phyloP scores from a whole-genome alignment of 805 yeast genomes.

The Candida glaebosa region DNA sequence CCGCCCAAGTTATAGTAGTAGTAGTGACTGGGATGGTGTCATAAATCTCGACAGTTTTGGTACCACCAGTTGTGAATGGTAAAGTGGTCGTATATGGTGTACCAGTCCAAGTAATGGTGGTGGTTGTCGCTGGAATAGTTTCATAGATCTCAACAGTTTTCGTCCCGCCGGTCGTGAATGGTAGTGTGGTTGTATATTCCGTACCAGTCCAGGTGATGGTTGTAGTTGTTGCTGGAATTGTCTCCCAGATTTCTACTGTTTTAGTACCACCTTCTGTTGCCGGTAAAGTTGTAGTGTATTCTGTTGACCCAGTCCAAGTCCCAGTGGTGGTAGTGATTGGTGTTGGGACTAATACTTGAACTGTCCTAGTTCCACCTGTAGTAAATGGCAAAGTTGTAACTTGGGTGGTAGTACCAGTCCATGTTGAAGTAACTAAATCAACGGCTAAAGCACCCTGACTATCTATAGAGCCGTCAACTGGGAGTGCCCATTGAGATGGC shows the following conservation, averaged over 20 bases:
- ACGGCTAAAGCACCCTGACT: conserved; percentile 11
- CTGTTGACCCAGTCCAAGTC: conserved; percentile 7
- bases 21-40: not conserved
- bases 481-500: conserved; percentile 5
- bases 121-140: conserved; percentile 1
- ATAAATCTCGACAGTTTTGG: not conserved
- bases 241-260: conserved; percentile 7
- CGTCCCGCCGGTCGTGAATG: conserved; percentile 9
- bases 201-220: conserved; percentile 9
- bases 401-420: conserved; percentile 17
- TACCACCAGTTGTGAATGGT: conserved; percentile 6
- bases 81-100: not conserved
- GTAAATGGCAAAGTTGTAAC: conserved; percentile 17
- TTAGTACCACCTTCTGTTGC: conserved; percentile 9
- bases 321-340: conserved; percentile 9
- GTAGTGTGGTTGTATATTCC: conserved; percentile 9
- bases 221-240: conserved; percentile 12
- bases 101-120: not conserved
- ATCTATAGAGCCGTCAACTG: not conserved
- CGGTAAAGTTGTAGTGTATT: conserved; percentile 10
- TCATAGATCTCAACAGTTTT: not conserved
- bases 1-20: not conserved
- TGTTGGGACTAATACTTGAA: conserved; percentile 18
- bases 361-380: conserved; percentile 15
- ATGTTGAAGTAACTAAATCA: conserved; percentile 14